Percentiles rank a stretch among this genome's conserved stretches.
These are phyloP conservation scores for Globisporangium spiculum DNA, from an alignment of 352 stramenopile genomes.

Conservation along the genomic window DNA sequence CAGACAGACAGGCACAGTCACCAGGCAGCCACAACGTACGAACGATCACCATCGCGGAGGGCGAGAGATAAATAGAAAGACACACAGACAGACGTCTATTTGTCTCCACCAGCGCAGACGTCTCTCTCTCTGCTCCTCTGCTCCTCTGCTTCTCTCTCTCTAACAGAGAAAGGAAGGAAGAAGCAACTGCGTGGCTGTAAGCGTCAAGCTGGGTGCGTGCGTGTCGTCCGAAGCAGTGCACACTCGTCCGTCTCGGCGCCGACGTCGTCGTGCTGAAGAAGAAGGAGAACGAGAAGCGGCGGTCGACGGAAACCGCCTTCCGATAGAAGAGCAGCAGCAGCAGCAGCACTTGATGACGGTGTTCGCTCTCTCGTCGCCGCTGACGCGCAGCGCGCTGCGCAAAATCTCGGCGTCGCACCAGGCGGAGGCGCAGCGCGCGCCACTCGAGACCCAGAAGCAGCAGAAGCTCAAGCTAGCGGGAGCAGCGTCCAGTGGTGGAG, in stretches of 20 bases:
- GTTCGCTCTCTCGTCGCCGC: conserved; percentile 8
- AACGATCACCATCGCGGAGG: background rate
- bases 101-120: background rate
- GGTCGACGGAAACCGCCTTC: background rate
- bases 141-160: background rate
- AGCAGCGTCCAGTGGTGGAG: background rate
- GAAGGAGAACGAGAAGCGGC: background rate
- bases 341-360: conserved; percentile 7
- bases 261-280: background rate
- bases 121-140: conserved; percentile 2
- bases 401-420: background rate
- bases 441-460: conserved; percentile 4
- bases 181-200: background rate
- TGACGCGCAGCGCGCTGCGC: conserved; percentile 14
- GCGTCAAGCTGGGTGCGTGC: conserved; percentile 17
- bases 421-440: background rate
- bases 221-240: conserved; percentile 7
- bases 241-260: background rate
- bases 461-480: background rate
- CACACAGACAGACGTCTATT: background rate
- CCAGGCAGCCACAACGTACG: background rate
- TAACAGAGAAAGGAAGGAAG: background rate
- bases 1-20: background rate
- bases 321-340: conserved; percentile 1
- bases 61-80: background rate